phyloP scores from a whole-genome alignment of 495 filamentous ascomycete genomes.

The Mycothermus thermophilus region DNA sequence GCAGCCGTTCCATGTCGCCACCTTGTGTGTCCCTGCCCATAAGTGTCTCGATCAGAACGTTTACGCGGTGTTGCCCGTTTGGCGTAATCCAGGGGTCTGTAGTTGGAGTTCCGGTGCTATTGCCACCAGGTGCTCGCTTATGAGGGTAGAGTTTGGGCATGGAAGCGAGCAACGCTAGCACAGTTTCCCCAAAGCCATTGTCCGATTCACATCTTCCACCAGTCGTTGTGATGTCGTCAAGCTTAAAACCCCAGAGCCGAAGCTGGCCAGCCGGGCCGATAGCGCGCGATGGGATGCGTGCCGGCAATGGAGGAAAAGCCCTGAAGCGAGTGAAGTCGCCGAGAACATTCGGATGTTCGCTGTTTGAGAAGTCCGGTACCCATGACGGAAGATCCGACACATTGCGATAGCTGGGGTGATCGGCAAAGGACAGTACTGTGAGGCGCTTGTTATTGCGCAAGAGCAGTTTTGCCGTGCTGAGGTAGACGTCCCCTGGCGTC shows the following conservation, averaged over 20 bases:
- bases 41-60: no score
- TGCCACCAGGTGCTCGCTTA: no score
- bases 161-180: slow-evolving; percentile 1
- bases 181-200: not conserved
- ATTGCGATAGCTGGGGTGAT: slow-evolving; percentile 2
- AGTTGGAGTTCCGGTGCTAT: no score
- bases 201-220: not conserved
- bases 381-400: slow-evolving; percentile 4
- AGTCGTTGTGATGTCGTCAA: slow-evolving; percentile 3
- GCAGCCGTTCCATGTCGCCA: no score
- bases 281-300: not conserved
- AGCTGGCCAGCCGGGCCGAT: not conserved
- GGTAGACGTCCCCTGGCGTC: slow-evolving; percentile 5
- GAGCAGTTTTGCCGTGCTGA: slow-evolving; percentile 2
- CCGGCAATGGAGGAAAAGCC: not conserved
- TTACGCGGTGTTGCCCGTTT: no score
- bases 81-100: no score
- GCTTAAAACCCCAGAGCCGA: slow-evolving; percentile 1
- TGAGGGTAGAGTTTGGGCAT: slow-evolving; percentile 1
- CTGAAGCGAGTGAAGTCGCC: slow-evolving; percentile 4
- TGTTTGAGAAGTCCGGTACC: slow-evolving; percentile 5
- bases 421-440: slow-evolving; percentile 4
- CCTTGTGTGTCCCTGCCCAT: no score
- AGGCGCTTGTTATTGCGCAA: slow-evolving; percentile 3
- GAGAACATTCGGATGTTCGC: slow-evolving; percentile 4